Conservation (phyloP, 148 eudicot genomes). For the Linanthus parryae region DNA sequence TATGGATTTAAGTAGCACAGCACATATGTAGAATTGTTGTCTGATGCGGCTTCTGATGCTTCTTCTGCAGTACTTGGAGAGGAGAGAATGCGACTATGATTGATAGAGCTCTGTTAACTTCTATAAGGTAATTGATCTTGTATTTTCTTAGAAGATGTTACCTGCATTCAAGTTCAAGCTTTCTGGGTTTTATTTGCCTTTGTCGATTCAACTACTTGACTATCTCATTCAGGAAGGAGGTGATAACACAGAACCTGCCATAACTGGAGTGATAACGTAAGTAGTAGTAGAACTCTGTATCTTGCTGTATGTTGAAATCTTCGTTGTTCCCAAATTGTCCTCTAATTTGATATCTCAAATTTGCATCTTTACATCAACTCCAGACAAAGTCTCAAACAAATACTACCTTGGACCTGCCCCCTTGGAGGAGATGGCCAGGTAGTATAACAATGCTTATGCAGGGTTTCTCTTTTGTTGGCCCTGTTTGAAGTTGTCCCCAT, state of each 20-base stretch:
- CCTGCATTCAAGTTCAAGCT: too few species aligned
- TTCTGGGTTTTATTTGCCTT: too few species aligned
- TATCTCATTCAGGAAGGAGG: constrained; percentile 66
- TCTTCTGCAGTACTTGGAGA: constrained; percentile 68
- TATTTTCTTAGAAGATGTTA: too few species aligned
- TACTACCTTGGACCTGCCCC: constrained; percentile 97
- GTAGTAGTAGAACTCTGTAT: too few species aligned
- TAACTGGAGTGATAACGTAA: constrained; percentile 75
- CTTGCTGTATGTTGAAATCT: background rate
- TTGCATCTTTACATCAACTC: constrained; percentile 92
- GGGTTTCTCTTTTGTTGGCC: too few species aligned
- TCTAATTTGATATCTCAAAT: background rate
- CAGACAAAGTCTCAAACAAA: constrained; percentile 67
- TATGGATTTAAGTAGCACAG: background rate
- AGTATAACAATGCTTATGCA: background rate
- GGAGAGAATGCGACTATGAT: constrained; percentile 92
- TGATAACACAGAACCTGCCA: constrained; percentile 43
- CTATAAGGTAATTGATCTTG: constrained; percentile 63
- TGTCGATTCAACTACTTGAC: too few species aligned
- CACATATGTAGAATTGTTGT: background rate
- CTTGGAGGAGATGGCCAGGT: constrained; percentile 84
- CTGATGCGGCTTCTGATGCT: too few species aligned
- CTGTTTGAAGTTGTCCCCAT: background rate
- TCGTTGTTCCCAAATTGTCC: background rate
- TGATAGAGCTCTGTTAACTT: constrained; percentile 62